Percentiles rank a stretch among this genome's conserved stretches.
phyloP scores from a whole-genome alignment of 768 basidiomycete genomes.

The Hortiboletus flavorubellus region DNA sequence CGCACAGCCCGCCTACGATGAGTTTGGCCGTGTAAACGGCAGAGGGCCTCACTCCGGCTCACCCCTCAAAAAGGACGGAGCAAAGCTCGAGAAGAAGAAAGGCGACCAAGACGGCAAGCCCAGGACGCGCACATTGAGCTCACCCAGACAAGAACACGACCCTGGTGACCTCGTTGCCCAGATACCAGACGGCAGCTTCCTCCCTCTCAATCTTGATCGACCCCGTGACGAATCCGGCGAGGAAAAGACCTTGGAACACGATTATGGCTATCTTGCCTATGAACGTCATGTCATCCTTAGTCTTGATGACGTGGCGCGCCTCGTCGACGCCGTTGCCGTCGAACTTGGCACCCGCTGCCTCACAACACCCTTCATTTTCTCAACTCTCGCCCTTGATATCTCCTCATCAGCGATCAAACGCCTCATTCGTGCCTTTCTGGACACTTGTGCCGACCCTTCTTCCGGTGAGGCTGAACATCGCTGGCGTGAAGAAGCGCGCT shows the following conservation, averaged over 20 bases:
- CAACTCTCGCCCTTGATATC: slow-evolving; percentile 82
- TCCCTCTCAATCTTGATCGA: slow-evolving; percentile 49
- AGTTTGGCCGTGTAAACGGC: slow-evolving; percentile 62
- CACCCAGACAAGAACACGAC: slow-evolving; percentile 35
- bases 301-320: slow-evolving; percentile 65
- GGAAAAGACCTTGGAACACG: slow-evolving; percentile 40
- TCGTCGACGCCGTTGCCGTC: slow-evolving; percentile 66
- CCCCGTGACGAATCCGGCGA: slow-evolving; percentile 39
- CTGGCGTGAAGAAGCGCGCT: slow-evolving; percentile 78
- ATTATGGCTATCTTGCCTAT: slow-evolving; percentile 74
- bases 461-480: slow-evolving; percentile 44
- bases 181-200: slow-evolving; percentile 50
- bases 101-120: slow-evolving; percentile 29
- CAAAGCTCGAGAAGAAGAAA: slow-evolving; percentile 42
- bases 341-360: slow-evolving; percentile 74
- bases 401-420: slow-evolving; percentile 69
- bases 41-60: slow-evolving; percentile 36
- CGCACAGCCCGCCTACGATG: slow-evolving; percentile 42
- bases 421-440: slow-evolving; percentile 80
- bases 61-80: slow-evolving; percentile 46
- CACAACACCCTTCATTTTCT: slow-evolving; percentile 90
- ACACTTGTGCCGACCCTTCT: slow-evolving; percentile 44
- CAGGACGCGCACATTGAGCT: slow-evolving; percentile 42
- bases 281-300: slow-evolving; percentile 72
- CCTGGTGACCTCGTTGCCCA: slow-evolving; percentile 36